Evolutionary conservation across 768 basidiomycete genomes (phyloP).

Genomic region (Leucosporidium yakuticum): DNA sequence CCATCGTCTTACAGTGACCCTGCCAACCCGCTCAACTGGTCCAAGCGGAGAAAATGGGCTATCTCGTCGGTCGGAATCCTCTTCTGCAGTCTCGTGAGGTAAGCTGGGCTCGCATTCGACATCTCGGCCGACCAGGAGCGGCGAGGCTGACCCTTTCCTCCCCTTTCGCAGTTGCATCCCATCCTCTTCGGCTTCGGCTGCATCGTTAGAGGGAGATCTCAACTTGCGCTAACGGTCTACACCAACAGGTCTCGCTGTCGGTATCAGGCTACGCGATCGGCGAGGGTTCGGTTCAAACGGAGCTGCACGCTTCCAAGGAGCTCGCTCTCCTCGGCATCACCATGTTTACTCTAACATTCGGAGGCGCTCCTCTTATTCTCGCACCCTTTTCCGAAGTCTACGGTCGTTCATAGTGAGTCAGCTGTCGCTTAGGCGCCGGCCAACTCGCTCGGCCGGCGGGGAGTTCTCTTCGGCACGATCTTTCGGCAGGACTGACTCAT

Average conservation of each 20-base stretch:
- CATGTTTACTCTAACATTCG: constrained; percentile 35
- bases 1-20: constrained; percentile 11
- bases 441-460: too few species aligned
- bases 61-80: constrained; percentile 21
- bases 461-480: too few species aligned
- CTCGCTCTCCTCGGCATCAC: constrained; percentile 11
- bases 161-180: too few species aligned
- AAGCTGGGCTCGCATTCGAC: too few species aligned
- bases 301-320: background rate
- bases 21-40: constrained; percentile 33
- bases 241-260: background rate
- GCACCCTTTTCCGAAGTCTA: constrained; percentile 39
- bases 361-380: constrained; percentile 38
- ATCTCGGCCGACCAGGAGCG: too few species aligned
- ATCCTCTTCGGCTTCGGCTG: too few species aligned
- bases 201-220: too few species aligned
- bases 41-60: constrained; percentile 23
- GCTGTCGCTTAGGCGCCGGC: too few species aligned
- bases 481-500: too few species aligned
- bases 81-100: constrained; percentile 25
- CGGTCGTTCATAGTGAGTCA: background rate
- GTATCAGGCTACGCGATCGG: constrained; percentile 38
- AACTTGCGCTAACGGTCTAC: too few species aligned
- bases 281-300: background rate
- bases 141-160: too few species aligned